Evolutionary conservation across 148 eudicot species (phyloP), one percentile per base, ranked within the genome.

Genomic region (Cornus controversa): DNA sequence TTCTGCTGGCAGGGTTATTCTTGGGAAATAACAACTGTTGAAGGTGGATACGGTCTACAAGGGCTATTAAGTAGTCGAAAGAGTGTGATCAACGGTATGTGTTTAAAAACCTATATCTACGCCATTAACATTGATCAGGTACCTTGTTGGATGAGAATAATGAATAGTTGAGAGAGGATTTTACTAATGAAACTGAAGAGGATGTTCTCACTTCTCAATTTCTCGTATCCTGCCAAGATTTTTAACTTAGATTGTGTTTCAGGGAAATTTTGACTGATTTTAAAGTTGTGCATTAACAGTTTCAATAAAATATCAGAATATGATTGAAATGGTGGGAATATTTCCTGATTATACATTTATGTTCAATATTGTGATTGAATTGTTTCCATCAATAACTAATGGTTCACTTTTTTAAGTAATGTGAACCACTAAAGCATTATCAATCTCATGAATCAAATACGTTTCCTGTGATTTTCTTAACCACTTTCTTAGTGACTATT

Each of bases 1-100:
- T 64, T 77, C 66, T 82, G 75, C 53, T 71, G 63, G 74, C 86
- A 96, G 99, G 98, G 99, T 34, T 96, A 96, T 85, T 86, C 99
- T 15, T 89, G 95, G 97, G 99, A 96, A 85, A 91, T 96, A 77
- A 96, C 98, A 58, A 93, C 98, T 16, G 93, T 82, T 63, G 99
- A 96, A 85, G 99, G 99, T 37, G 99, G 99, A 81, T 87, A 91
- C 78, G 99, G 99, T 75, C 81, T 96, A 72, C 89, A 93, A 14
- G 92, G 92, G 84, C 84, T 96, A 60, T 86, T 96, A 40, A 82
- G 84, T 70, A 90, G 89, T 80, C 87, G 99, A 75, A 92, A 93
- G 80, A 80, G 83, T 23, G 97, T 93, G 40, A 45, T 93, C 31
- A 90, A 89, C 65, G 99, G 99, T 96, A 90, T 37, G 76, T 58